phyloP scores from a whole-genome alignment of 768 basidiomycete species.

The Leccinum pellstonianum region DNA sequence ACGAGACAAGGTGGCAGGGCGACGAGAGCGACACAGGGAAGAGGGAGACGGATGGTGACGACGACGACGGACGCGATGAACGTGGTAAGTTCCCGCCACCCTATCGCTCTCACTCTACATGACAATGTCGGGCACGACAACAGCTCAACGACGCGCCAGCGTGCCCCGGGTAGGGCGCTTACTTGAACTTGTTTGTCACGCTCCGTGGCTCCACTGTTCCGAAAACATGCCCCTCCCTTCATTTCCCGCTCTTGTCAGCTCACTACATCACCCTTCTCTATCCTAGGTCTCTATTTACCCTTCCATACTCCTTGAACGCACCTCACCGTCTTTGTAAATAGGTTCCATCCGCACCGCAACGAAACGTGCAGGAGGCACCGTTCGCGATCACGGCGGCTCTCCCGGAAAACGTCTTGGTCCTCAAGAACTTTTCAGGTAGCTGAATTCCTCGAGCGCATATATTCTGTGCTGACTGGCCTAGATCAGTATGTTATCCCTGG shows the following conservation, averaged over 20 bases:
- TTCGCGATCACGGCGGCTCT: conserved; percentile 90
- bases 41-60: no score
- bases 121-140: no score
- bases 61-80: no score
- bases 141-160: no score
- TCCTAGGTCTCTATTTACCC: conserved; percentile 27
- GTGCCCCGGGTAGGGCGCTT: neutral
- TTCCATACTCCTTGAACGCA: neutral
- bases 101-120: no score
- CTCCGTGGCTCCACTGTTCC: conserved; percentile 11
- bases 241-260: conserved; percentile 43
- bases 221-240: conserved; percentile 20
- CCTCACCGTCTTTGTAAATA: conserved; percentile 19
- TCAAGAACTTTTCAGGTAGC: conserved; percentile 94
- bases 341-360: conserved; percentile 89
- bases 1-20: no score
- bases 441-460: neutral
- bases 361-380: conserved; percentile 93
- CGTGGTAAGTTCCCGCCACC: no score
- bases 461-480: conserved; percentile 33
- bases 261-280: conserved; percentile 50
- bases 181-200: conserved; percentile 8
- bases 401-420: conserved; percentile 88
- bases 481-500: conserved; percentile 93
- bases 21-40: no score